Conservation (phyloP, 257 asterid genomes). For the Nicotiana undulata region DNA sequence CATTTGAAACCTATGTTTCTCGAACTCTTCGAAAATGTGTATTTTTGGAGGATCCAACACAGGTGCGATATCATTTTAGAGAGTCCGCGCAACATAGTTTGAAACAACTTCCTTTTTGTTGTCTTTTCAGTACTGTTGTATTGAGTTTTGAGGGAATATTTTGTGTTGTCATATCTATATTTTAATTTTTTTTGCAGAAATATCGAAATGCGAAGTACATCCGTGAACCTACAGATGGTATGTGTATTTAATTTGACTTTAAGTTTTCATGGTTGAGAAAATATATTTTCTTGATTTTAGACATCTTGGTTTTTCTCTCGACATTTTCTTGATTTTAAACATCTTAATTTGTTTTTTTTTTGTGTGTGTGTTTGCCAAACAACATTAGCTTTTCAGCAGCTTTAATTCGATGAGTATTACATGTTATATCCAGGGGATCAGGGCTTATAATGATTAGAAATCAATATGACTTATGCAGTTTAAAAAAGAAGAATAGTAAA, state of each 20-base stretch:
- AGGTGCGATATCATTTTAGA: no score
- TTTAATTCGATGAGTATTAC: no score
- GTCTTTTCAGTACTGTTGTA: background rate
- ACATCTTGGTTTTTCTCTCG: background rate
- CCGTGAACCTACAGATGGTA: conserved; percentile 67
- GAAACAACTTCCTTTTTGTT: no score
- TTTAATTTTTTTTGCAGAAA: conserved; percentile 45
- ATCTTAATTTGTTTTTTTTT: no score
- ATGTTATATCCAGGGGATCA: background rate
- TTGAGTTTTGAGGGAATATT: background rate
- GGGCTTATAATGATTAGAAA: background rate
- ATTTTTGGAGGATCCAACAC: no score
- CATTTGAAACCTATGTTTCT: no score
- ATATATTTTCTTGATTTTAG: background rate
- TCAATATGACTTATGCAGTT: background rate
- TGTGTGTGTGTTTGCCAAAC: no score
- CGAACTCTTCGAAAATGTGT: no score
- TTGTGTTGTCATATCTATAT: background rate
- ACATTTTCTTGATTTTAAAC: no score
- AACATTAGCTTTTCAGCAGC: background rate
- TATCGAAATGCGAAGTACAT: conserved; percentile 63
- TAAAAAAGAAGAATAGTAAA: background rate
- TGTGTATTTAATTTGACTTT: background rate
- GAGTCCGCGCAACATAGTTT: no score
- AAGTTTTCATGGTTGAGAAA: background rate